Conservation (phyloP, 257 asterid genomes). For the Agastache rugosa region DNA sequence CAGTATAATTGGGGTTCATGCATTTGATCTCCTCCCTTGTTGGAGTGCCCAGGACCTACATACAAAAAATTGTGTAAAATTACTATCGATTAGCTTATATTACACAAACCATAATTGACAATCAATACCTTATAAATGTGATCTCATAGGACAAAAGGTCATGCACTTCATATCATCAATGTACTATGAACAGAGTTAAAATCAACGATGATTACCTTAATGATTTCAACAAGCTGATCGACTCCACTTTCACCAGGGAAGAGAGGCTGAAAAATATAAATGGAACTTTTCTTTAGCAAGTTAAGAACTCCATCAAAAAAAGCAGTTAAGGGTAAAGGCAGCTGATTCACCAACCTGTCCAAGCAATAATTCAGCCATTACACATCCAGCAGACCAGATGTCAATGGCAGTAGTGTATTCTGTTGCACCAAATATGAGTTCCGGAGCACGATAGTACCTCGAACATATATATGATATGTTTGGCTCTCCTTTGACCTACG, state of each 20-base stretch:
- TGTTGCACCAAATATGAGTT: constrained; percentile 67
- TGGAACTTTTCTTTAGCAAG: constrained; percentile 16
- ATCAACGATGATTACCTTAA: constrained; percentile 49
- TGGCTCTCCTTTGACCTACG: constrained; percentile 68
- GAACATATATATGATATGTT: constrained; percentile 70
- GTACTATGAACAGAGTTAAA: constrained; percentile 1
- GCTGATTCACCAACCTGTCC: constrained; percentile 54
- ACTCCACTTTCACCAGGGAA: constrained; percentile 74
- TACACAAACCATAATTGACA: constrained; percentile 7
- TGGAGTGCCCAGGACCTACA: constrained; percentile 79
- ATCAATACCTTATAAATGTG: neutral
- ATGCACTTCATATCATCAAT: neutral
- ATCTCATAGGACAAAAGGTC: neutral
- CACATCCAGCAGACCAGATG: constrained; percentile 74
- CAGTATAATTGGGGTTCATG: constrained; percentile 82
- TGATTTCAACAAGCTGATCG: constrained; percentile 66
- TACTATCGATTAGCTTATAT: neutral
- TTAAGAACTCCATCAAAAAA: constrained; percentile 4
- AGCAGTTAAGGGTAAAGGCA: neutral
- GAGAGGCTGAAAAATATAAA: constrained; percentile 53
- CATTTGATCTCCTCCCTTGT: constrained; percentile 85
- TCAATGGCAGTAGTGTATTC: constrained; percentile 66
- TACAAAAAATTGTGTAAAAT: constrained; percentile 5
- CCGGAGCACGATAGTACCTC: constrained; percentile 66
- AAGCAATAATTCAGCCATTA: constrained; percentile 59